A percentile compares a stretch with the other conserved stretches of the same genome.
phyloP scores from a whole-genome alignment of 805 yeast species.

The Pichia cabralensis region DNA sequence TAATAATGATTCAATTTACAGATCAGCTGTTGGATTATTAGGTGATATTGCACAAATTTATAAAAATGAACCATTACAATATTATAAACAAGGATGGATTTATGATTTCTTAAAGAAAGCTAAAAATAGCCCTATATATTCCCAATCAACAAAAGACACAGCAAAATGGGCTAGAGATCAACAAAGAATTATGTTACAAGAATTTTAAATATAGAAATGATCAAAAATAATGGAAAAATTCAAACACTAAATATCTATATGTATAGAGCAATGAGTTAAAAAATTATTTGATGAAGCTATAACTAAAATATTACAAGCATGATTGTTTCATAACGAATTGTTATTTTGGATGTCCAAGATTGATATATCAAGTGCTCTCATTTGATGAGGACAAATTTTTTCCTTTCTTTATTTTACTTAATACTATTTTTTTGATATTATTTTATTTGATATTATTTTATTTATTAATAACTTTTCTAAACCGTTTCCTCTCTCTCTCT shows the following conservation, averaged over 20 bases:
- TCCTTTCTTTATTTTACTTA: no score
- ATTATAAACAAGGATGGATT: conserved; percentile 70
- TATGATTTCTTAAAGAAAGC: conserved; percentile 65
- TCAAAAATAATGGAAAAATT: no score
- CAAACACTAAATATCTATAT: no score
- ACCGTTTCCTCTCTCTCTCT: neutral
- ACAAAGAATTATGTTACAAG: conserved; percentile 32
- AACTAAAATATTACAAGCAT: no score
- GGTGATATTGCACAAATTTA: conserved; percentile 90
- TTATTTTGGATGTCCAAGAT: no score
- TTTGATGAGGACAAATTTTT: no score
- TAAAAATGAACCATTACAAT: conserved; percentile 60
- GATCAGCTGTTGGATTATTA: conserved; percentile 80
- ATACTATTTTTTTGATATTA: conserved; percentile 5
- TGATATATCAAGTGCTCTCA: no score
- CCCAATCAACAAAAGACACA: conserved; percentile 70
- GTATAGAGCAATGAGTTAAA: no score
- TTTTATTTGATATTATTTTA: neutral
- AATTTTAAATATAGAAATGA: conserved; percentile 7
- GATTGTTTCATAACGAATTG: no score
- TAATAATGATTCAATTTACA: conserved; percentile 58
- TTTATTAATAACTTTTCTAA: no score
- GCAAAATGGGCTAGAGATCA: conserved; percentile 97
- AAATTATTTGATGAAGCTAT: no score
- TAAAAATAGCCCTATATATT: conserved; percentile 50